Conservation (phyloP, 495 filamentous ascomycete species). For the Apodospora peruviana region DNA sequence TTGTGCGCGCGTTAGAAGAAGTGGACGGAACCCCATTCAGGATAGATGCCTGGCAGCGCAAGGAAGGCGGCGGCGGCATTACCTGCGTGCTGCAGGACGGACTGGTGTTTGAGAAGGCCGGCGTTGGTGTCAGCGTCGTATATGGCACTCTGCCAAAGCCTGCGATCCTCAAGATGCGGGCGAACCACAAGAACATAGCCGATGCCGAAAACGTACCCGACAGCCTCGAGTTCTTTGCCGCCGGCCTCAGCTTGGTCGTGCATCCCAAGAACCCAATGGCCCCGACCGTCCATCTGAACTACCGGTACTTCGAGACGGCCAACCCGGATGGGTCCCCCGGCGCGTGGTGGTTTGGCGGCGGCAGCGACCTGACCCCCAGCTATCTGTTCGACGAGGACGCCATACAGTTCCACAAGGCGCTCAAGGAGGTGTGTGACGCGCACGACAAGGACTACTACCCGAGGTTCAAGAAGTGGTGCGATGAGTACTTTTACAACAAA, state of each 20-base stretch:
- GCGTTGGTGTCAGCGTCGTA: constrained; percentile 90
- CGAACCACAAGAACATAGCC: constrained; percentile 86
- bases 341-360: constrained; percentile 97
- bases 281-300: constrained; percentile 96
- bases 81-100: constrained; percentile 94
- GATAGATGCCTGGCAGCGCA: constrained; percentile 80
- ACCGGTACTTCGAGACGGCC: constrained; percentile 96
- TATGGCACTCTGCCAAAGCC: constrained; percentile 86
- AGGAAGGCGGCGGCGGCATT: constrained; percentile 73
- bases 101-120: constrained; percentile 96
- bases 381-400: constrained; percentile 97
- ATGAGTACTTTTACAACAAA: constrained; percentile 91
- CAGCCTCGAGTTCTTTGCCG: constrained; percentile 87
- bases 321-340: constrained; percentile 66
- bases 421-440: constrained; percentile 89
- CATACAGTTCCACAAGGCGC: constrained; percentile 88
- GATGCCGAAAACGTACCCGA: constrained; percentile 53
- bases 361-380: constrained; percentile 85
- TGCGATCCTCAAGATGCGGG: constrained; percentile 89
- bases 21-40: constrained; percentile 79
- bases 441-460: constrained; percentile 92
- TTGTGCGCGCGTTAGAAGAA: constrained; percentile 71
- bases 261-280: constrained; percentile 95
- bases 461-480: constrained; percentile 96
- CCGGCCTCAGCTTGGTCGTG: constrained; percentile 85